These are phyloP conservation scores for Lithohypha guttulata DNA, from an alignment of 2,329 filamentous ascomycete genomes.

Conservation along the genomic window DNA sequence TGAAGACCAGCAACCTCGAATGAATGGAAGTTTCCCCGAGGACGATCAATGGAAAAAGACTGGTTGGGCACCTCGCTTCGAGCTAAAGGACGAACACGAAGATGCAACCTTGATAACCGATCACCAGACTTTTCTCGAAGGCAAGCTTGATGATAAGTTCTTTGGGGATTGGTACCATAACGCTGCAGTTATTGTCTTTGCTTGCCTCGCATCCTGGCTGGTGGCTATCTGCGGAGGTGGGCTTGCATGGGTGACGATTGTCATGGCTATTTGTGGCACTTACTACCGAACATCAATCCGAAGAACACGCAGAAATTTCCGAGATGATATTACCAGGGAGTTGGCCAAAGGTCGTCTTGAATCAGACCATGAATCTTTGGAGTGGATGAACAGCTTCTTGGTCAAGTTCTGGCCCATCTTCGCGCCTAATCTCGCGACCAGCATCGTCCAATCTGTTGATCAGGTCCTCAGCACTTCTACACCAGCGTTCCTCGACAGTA, in stretches of 20 bases:
- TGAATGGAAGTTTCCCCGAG: slow-evolving; percentile 37
- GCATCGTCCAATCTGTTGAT: slow-evolving; percentile 86
- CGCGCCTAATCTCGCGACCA: slow-evolving; percentile 82
- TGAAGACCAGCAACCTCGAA: slow-evolving; percentile 32
- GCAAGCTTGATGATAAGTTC: slow-evolving; percentile 74
- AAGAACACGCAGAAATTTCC: slow-evolving; percentile 86
- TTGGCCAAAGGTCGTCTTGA: slow-evolving; percentile 79
- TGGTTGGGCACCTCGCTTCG: slow-evolving; percentile 80
- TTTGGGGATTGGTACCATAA: slow-evolving; percentile 99
- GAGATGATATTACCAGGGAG: slow-evolving; percentile 85
- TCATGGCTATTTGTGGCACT: slow-evolving; percentile 85
- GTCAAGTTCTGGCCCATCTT: slow-evolving; percentile 99
- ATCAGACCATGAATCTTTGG: slow-evolving; percentile 80
- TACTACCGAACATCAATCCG: slow-evolving; percentile 95
- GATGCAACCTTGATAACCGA: slow-evolving; percentile 61
- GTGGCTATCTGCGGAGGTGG: slow-evolving; percentile 82
- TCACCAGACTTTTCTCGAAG: slow-evolving; percentile 78
- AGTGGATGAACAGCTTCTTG: slow-evolving; percentile 99
- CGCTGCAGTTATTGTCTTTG: slow-evolving; percentile 83
- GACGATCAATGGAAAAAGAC: slow-evolving; percentile 53
- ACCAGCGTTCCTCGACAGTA: slow-evolving; percentile 81
- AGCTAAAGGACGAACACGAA: slow-evolving; percentile 40
- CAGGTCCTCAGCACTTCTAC: slow-evolving; percentile 90
- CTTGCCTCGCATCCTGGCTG: slow-evolving; percentile 82
- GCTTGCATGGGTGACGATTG: slow-evolving; percentile 80